Base-by-base conservation (phyloP, 1,284 basidiomycete genomes). In the Melampsora larici-populina region DNA sequence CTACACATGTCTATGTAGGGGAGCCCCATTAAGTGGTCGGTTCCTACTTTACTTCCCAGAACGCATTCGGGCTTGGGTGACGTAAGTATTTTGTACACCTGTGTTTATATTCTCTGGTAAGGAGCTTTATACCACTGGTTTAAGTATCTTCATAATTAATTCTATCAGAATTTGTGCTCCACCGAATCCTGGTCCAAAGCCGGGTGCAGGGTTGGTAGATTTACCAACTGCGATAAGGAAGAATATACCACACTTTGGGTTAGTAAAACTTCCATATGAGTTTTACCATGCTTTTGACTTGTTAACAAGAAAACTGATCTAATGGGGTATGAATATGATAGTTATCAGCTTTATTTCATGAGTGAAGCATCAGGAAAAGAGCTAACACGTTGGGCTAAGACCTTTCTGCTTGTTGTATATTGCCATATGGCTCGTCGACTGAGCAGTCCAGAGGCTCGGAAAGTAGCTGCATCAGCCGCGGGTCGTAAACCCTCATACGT, bases 111-210 rank as follows among this genome's bases (percentile, higher is more conserved):
- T n/a, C n/a, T n/a, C n/a, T n/a, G n/a, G n/a, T n/a, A n/a, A n/a
- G n/a, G n/a, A n/a, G n/a, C n/a, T n/a, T n/a, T n/a, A n/a, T n/a
- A n/a, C n/a, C n/a, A n/a, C n/a, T n/a, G n/a, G n/a, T n/a, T n/a
- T n/a, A n/a, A n/a, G n/a, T n/a, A n/a, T n/a, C n/a, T n/a, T n/a
- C n/a, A n/a, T n/a, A n/a, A n/a, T n/a, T n/a, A n/a, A n/a, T n/a
- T n/a, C n/a, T n/a, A n/a, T n/a, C n/a, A 74, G 72, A 33, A 48
- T 74, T 24, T 74, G 72, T 67, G 72, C 65, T 58, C 72, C 72
- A 15, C 72, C 72, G 21, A 55, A 46, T 36, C 26, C 63, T 24
- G 40, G 31, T 49, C 43, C 40, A 17, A 62, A 74, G 36, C 15
- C 51, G 7, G 48, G 43, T 7, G 7, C 17, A 36, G 26, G 40